phyloP scores from a whole-genome alignment of 2,329 filamentous ascomycete genomes.

The Fusarium sp. region DNA sequence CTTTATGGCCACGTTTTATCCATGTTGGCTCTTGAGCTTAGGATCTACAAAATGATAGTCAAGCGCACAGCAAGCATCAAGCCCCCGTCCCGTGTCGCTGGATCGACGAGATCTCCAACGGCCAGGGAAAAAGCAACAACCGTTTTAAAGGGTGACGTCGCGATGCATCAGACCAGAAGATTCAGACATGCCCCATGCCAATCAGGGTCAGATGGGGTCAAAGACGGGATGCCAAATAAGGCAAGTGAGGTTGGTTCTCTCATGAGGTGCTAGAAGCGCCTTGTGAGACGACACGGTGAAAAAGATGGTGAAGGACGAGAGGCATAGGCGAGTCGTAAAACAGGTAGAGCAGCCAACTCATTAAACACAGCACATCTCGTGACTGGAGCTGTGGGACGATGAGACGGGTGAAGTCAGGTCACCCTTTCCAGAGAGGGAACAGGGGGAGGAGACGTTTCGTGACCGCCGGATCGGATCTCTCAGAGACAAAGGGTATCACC shows the following conservation, averaged over 20 bases:
- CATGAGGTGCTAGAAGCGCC: neutral
- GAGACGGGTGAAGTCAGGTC: slow-evolving; percentile 30
- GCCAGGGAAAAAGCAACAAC: slow-evolving; percentile 21
- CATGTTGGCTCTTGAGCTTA: neutral
- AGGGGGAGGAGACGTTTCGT: neutral
- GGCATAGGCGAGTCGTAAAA: slow-evolving; percentile 7
- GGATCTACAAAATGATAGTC: slow-evolving; percentile 9
- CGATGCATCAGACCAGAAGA: slow-evolving; percentile 1
- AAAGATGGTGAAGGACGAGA: slow-evolving; percentile 18
- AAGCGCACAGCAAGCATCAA: slow-evolving; percentile 11
- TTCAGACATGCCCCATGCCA: neutral
- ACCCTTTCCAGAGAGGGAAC: slow-evolving; percentile 6
- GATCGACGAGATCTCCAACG: slow-evolving; percentile 34
- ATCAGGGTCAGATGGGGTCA: neutral
- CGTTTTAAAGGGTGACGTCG: slow-evolving; percentile 22
- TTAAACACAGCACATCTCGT: slow-evolving; percentile 24
- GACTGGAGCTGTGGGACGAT: slow-evolving; percentile 31
- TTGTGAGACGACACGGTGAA: slow-evolving; percentile 1
- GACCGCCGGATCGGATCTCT: neutral
- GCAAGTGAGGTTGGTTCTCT: neutral
- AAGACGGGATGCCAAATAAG: neutral
- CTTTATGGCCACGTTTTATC: slow-evolving; percentile 24
- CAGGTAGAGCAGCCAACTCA: slow-evolving; percentile 5
- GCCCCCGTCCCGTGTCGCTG: slow-evolving; percentile 1
- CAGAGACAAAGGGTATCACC: neutral